Evolutionary conservation across 805 yeast species (phyloP).

Genomic region (Kluyveromyces aestuarii): DNA sequence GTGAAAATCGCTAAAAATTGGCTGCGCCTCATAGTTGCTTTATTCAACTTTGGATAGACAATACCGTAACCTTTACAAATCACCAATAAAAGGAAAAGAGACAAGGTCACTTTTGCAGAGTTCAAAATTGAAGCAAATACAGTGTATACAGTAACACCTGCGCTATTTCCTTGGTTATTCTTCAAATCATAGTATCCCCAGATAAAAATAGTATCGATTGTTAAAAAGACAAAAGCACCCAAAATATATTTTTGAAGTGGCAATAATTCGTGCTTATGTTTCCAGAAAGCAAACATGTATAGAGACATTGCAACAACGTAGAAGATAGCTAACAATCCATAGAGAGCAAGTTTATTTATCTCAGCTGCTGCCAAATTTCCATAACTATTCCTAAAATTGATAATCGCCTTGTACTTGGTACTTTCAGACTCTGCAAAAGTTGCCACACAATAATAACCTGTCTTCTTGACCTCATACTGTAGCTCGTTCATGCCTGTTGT

Average conservation of each 20-base stretch:
- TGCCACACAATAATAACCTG: slow-evolving; percentile 91
- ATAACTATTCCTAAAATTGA: slow-evolving; percentile 83
- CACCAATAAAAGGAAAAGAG: slow-evolving; percentile 77
- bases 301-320: slow-evolving; percentile 76
- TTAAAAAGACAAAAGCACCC: slow-evolving; percentile 73
- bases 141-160: slow-evolving; percentile 64
- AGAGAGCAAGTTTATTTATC: slow-evolving; percentile 82
- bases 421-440: slow-evolving; percentile 42
- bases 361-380: slow-evolving; percentile 87
- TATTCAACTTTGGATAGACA: slow-evolving; percentile 76
- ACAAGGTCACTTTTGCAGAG: slow-evolving; percentile 74
- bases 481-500: slow-evolving; percentile 52
- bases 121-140: slow-evolving; percentile 70
- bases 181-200: slow-evolving; percentile 88
- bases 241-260: slow-evolving; percentile 87
- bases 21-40: slow-evolving; percentile 63
- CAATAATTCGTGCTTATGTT: slow-evolving; percentile 76
- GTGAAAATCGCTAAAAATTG: slow-evolving; percentile 49
- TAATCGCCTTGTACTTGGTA: slow-evolving; percentile 48
- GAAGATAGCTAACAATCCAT: slow-evolving; percentile 74
- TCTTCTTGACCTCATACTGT: slow-evolving; percentile 54
- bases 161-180: slow-evolving; percentile 48
- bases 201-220: slow-evolving; percentile 74
- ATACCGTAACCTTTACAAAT: slow-evolving; percentile 93
- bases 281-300: slow-evolving; percentile 78